Percentiles rank a stretch among this genome's conserved stretches.
Conservation (phyloP, 2,329 filamentous ascomycete species). For the Aspergillus ustus region DNA sequence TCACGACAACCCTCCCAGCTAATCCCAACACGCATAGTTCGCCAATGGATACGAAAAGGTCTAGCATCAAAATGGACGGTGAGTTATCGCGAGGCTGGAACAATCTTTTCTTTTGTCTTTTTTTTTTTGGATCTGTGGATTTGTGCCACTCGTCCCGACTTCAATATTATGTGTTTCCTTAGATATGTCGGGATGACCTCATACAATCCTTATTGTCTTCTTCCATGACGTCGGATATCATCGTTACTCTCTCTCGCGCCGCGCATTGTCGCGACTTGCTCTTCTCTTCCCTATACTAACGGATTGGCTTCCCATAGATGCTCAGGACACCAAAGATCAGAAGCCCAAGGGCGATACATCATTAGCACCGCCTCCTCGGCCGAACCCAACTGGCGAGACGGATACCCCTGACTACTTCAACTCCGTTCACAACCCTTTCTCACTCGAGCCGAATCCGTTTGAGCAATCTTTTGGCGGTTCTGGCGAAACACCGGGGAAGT, state of each 20-base stretch:
- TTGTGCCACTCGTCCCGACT: constrained; percentile 36
- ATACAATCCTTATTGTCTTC: constrained; percentile 35
- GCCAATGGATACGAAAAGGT: constrained; percentile 51
- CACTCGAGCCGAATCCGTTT: constrained; percentile 88
- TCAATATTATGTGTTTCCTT: constrained; percentile 31
- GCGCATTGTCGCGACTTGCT: constrained; percentile 13
- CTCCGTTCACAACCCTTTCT: constrained; percentile 58
- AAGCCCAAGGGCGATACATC: constrained; percentile 64
- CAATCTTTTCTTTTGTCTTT: constrained; percentile 20
- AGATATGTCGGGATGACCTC: constrained; percentile 43
- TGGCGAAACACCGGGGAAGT: constrained; percentile 79
- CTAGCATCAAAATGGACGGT: constrained; percentile 46
- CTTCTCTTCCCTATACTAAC: constrained; percentile 29
- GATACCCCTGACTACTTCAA: constrained; percentile 74
- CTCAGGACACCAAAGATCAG: constrained; percentile 39
- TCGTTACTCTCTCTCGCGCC: background rate
- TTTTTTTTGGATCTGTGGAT: constrained; percentile 21
- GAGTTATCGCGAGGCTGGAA: constrained; percentile 27
- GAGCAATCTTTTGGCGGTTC: constrained; percentile 80
- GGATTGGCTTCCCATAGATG: constrained; percentile 29
- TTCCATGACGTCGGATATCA: constrained; percentile 14
- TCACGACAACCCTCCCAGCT: constrained; percentile 35
- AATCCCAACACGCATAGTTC: constrained; percentile 39
- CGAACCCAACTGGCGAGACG: constrained; percentile 53
- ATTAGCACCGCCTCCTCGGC: constrained; percentile 72